Evolutionary conservation across 805 yeast species (phyloP), one percentile per base, ranked within the genome.

Genomic region (Candida awuae): DNA sequence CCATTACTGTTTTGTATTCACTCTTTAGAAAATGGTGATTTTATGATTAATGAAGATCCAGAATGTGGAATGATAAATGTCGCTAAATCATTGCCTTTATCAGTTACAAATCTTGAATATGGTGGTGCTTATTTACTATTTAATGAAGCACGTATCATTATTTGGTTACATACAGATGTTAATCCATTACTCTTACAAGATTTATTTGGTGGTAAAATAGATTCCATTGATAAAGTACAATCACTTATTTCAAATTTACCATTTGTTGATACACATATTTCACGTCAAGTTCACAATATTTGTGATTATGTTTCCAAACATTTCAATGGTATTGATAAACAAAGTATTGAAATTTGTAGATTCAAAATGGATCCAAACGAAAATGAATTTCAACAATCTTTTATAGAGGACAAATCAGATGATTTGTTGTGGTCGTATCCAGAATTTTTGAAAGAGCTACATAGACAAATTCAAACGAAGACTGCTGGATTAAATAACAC

Each of bases 121-220:
- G 85, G 86, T 31, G 94, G 95, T 7, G 87, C 84, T 8, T 86
- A 83, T 58, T 55, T 92, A 34, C 59, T 82, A 16, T 87, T 83
- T 63, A 75, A 84, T 51, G 90, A 94, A 15, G 65, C 63, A 17
- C 52, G 61, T 12, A 65, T 78, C 4, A 67, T 66, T 37, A 63
- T 88, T 27, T 81, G 84, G 77, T 63, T 88, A 30, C 85, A 83
- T 56, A 73, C 73, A 15, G 71, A 75, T 31, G 83, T 84, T 0
- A 77, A 80, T 48, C 75, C 80, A 8, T 58, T 75, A 42, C 65
- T 92, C 18, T 51, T 88, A 26, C 67, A 73, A 46, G 97, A 88
- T 56, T 59, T 92, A 40, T 78, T 90, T 52, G 95, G 90, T 0
- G 63, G 57, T 3, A 48, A 59, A 8, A 67, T 73, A 19, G 68